Evolutionary conservation across 345 rosid species (phyloP).

Genomic region (Citrus unshiu): DNA sequence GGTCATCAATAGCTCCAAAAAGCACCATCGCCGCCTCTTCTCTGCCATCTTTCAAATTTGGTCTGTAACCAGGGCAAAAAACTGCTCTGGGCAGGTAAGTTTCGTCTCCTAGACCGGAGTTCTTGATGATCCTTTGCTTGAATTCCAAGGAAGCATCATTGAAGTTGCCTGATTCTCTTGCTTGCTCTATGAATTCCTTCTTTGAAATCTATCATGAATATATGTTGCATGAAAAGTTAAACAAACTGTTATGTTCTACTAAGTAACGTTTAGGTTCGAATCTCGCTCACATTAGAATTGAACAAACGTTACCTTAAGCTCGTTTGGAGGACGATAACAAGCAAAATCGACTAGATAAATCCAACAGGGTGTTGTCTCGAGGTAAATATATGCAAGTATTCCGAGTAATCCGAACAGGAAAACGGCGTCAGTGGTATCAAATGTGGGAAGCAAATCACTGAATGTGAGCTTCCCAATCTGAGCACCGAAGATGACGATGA

Average conservation of each 20-base stretch:
- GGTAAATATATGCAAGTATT: constrained; percentile 30
- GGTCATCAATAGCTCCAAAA: constrained; percentile 56
- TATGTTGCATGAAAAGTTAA: neutral
- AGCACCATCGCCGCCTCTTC: constrained; percentile 73
- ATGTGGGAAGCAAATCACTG: constrained; percentile 19
- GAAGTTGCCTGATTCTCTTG: constrained; percentile 56
- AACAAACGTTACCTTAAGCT: constrained; percentile 50
- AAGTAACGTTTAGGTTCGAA: neutral
- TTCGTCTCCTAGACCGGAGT: constrained; percentile 75
- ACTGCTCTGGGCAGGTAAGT: constrained; percentile 57
- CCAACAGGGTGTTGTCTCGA: constrained; percentile 39
- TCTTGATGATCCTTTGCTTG: constrained; percentile 40
- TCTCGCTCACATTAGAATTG: neutral
- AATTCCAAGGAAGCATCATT: constrained; percentile 46
- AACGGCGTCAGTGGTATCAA: constrained; percentile 15
- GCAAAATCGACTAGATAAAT: constrained; percentile 57
- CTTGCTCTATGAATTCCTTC: constrained; percentile 48
- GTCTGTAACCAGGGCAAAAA: constrained; percentile 36
- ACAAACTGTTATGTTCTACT: neutral
- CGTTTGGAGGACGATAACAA: constrained; percentile 60
- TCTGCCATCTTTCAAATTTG: constrained; percentile 47
- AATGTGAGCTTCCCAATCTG: constrained; percentile 28
- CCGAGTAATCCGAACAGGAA: constrained; percentile 18
- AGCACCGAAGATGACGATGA: constrained; percentile 27
- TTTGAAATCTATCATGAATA: constrained; percentile 39